Evolutionary conservation across 768 basidiomycete genomes (phyloP), one percentile per base, ranked within the genome.

Genomic region (Rhizopogon sp.): DNA sequence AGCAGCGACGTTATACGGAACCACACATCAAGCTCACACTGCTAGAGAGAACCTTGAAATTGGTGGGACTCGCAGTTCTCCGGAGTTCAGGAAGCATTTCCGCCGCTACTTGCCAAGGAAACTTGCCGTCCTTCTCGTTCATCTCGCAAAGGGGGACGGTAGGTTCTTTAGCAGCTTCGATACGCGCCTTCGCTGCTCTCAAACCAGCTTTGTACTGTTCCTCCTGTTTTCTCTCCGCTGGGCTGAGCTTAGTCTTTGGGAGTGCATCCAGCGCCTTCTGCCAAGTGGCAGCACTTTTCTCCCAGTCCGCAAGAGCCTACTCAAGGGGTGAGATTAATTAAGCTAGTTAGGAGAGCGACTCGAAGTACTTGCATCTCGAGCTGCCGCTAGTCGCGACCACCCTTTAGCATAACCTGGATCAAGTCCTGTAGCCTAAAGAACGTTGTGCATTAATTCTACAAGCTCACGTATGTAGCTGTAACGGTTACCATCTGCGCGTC

Each of bases 401-500:
- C 68, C 76, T 58, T 78, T 78, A 10, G 68, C 64, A 50, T 75
- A 79, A 2, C 56, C 62, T 5, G 76, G 70, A 54, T 78, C 74
- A 17, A 75, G 54, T 22, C 69, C 57, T 14, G 67, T 73, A 6
- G 77, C 76, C 76, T 73, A 42, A 53, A 25, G 25, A 10, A 16
- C 6, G 20, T 6, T 29, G 25, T 14, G 3, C 10, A 8, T 29
- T 4, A 39, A 5, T 14, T 25, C 35, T 20, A 1, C 3, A 37
- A 28, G n/a, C 11, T 13, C 22, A 31, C 29, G n/a, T 22, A 33
- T n/a, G 33, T 6, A 14, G 8, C 14, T 16, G 22, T 7, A 55
- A 20, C 20, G 11, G 9, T 25, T 29, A 56, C 56, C 33, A 28
- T 43, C 20, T 53, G 29, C 0, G 53, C 52, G 6, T 56, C 56